Conservation (phyloP, 179 eudicot genomes). For the Spergularia azorica region DNA sequence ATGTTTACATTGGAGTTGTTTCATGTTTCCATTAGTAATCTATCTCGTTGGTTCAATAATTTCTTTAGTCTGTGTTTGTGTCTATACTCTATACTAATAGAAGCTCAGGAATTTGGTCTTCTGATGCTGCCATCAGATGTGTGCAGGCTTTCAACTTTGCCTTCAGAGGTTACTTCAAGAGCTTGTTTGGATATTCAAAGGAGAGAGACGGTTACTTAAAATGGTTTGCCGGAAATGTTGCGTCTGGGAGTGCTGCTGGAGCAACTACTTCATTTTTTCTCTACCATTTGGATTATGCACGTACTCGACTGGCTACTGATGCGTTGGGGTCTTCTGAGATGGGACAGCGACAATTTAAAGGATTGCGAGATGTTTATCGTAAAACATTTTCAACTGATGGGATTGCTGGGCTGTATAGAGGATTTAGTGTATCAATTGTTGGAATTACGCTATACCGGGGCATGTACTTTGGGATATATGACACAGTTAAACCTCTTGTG, state of each 20-base stretch:
- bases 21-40: not conserved
- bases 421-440: constrained; percentile 79
- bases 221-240: constrained; percentile 97
- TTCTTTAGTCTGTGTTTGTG: not conserved
- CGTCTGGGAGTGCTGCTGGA: constrained; percentile 99
- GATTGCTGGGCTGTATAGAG: constrained; percentile 79
- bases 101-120: constrained; percentile 15
- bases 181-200: constrained; percentile 72
- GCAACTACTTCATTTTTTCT: constrained; percentile 90
- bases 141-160: constrained; percentile 97
- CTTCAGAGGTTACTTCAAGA: constrained; percentile 91
- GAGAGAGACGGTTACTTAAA: constrained; percentile 88
- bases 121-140: constrained; percentile 30
- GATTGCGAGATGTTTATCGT: constrained; percentile 80
- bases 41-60: not conserved
- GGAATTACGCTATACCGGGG: constrained; percentile 98
- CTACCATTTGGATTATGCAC: constrained; percentile 92
- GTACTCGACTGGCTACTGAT: constrained; percentile 88
- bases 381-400: constrained; percentile 90
- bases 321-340: constrained; percentile 42
- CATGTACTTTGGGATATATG: constrained; percentile 93
- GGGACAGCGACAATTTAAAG: constrained; percentile 69
- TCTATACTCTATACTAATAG: not conserved
- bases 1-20: not conserved
- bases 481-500: constrained; percentile 84